Evolutionary conservation across 495 filamentous ascomycete genomes (phyloP).

Genomic region (Xylaria cubensis): DNA sequence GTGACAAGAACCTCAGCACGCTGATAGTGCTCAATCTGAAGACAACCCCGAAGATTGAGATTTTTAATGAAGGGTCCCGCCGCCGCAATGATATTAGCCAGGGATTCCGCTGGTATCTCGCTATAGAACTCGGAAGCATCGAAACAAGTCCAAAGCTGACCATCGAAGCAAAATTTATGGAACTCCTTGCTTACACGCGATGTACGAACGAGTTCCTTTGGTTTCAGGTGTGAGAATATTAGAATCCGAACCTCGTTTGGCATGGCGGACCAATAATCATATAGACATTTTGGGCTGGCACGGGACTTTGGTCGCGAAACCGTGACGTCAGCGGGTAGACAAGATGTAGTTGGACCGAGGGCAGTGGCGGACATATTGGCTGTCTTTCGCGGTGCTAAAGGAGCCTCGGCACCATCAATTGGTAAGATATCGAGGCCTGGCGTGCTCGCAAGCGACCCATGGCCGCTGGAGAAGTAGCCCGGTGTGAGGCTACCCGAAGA

Average conservation of each 20-base stretch:
- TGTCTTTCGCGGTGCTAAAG: slow-evolving; percentile 44
- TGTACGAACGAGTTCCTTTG: slow-evolving; percentile 81
- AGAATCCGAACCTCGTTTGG: slow-evolving; percentile 82
- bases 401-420: slow-evolving; percentile 45
- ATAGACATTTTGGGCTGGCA: slow-evolving; percentile 51
- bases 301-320: slow-evolving; percentile 44
- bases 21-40: slow-evolving; percentile 79
- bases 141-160: slow-evolving; percentile 86
- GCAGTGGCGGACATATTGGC: slow-evolving; percentile 32
- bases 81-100: slow-evolving; percentile 82
- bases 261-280: slow-evolving; percentile 82
- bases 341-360: slow-evolving; percentile 54
- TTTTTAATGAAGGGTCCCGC: slow-evolving; percentile 91
- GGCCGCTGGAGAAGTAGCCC: slow-evolving; percentile 29
- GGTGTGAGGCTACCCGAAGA: slow-evolving; percentile 31
- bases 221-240: slow-evolving; percentile 76
- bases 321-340: slow-evolving; percentile 66
- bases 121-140: slow-evolving; percentile 88
- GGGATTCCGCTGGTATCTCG: slow-evolving; percentile 79
- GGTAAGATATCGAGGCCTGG: slow-evolving; percentile 50
- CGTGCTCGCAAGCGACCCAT: slow-evolving; percentile 40
- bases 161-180: slow-evolving; percentile 89
- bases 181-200: slow-evolving; percentile 83
- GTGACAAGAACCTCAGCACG: slow-evolving; percentile 75
- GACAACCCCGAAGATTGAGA: slow-evolving; percentile 72